A percentile compares a stretch with the other conserved stretches of the same genome.
Conservation (phyloP, 306 rosid genomes). For the Rubus idaeus region DNA sequence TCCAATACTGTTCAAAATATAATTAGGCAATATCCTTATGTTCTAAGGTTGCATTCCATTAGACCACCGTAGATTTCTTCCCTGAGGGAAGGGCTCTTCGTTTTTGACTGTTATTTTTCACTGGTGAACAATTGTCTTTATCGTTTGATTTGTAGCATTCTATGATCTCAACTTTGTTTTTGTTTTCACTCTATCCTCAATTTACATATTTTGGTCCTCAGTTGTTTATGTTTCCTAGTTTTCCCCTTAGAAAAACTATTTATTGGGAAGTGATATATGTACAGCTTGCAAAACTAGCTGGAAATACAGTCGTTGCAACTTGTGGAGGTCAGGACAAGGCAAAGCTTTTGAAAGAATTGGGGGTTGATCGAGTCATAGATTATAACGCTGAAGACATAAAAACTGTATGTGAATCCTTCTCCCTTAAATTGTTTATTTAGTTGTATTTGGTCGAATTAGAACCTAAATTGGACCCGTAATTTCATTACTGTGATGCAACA, state of each 20-base stretch:
- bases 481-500: neutral
- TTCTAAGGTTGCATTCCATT: neutral
- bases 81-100: neutral
- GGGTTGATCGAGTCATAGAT: constrained; percentile 92
- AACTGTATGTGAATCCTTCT: constrained; percentile 48
- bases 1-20: neutral
- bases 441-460: constrained; percentile 9
- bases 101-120: neutral
- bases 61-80: neutral
- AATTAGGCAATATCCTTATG: neutral
- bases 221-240: neutral
- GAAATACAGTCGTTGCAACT: constrained; percentile 89
- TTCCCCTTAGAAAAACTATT: constrained; percentile 2
- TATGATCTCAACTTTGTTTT: neutral
- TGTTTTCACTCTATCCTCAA: neutral
- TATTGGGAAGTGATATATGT: constrained; percentile 20
- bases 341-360: constrained; percentile 76
- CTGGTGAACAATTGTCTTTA: neutral
- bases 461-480: neutral
- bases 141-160: neutral
- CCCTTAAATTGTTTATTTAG: neutral
- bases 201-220: constrained; percentile 3
- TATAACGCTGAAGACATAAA: constrained; percentile 78
- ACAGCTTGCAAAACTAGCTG: constrained; percentile 93
- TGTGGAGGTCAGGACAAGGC: constrained; percentile 89